Evolutionary conservation across 2,329 filamentous ascomycete species (phyloP).

Genomic region (Fusarium euwallaceae): DNA sequence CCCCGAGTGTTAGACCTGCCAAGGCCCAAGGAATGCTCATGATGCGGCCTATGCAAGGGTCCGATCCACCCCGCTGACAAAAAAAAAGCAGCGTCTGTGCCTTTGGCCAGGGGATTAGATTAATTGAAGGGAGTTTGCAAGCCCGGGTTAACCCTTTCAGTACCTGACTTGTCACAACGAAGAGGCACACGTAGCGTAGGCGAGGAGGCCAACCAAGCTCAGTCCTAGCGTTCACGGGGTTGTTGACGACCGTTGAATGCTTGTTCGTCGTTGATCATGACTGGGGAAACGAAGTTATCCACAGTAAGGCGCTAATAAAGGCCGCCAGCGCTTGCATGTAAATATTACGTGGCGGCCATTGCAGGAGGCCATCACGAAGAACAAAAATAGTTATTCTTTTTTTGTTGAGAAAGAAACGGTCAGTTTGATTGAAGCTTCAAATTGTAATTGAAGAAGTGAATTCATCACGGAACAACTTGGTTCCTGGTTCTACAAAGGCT

Average conservation of each 20-base stretch:
- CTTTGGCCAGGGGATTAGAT: background rate
- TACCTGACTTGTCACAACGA: background rate
- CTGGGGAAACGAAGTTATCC: slow-evolving; percentile 14
- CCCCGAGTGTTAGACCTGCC: background rate
- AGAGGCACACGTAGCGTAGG: background rate
- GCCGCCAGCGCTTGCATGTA: background rate
- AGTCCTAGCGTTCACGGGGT: slow-evolving; percentile 10
- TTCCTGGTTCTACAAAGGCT: background rate
- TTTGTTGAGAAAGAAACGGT: background rate
- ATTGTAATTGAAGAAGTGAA: background rate
- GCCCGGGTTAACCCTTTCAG: background rate
- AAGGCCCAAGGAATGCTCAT: background rate
- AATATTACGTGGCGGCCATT: background rate
- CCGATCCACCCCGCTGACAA: background rate
- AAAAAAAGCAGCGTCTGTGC: background rate
- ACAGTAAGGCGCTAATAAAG: slow-evolving; percentile 10
- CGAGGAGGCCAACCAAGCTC: slow-evolving; percentile 1
- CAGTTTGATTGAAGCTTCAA: background rate
- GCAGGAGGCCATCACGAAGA: background rate
- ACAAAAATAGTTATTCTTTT: background rate
- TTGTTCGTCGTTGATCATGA: slow-evolving; percentile 17
- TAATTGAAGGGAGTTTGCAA: background rate
- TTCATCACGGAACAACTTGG: background rate
- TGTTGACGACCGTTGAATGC: slow-evolving; percentile 6
- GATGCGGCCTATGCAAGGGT: background rate